Percentiles rank a stretch among this genome's conserved stretches.
These are phyloP conservation scores for Phanerodontia chrysosporium DNA, from an alignment of 768 basidiomycete genomes.

Conservation along the genomic window DNA sequence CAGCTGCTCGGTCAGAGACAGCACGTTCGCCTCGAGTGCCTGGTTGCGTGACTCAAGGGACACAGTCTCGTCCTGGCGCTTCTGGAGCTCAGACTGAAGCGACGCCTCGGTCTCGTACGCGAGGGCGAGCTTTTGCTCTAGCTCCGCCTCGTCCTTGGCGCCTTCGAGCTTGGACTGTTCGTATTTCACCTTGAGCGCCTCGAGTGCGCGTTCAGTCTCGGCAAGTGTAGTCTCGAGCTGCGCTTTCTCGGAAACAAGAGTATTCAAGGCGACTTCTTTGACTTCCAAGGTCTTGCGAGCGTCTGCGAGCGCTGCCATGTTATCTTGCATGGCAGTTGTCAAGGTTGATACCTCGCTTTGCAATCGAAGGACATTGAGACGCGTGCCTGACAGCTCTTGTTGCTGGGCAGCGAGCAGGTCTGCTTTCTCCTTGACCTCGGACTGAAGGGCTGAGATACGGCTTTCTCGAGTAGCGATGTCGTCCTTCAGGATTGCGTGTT, in stretches of 20 bases:
- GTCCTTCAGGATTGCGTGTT: background rate
- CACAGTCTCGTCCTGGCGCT: background rate
- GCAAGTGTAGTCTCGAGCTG: background rate
- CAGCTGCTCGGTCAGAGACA: background rate
- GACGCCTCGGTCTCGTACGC: background rate
- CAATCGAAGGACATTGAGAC: background rate
- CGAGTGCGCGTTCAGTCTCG: conserved; percentile 1
- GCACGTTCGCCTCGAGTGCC: background rate
- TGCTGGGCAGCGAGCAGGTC: background rate
- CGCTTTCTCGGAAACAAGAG: background rate
- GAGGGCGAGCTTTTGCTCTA: background rate
- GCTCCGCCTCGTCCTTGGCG: background rate
- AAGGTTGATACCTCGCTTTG: background rate
- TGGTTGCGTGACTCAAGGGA: background rate
- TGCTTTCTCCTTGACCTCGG: conserved; percentile 1
- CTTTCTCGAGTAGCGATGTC: background rate
- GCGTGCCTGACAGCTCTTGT: background rate
- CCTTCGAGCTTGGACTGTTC: background rate
- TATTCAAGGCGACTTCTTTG: background rate
- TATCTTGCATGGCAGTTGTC: background rate
- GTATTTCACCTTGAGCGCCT: background rate
- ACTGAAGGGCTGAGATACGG: background rate
- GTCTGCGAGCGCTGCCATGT: background rate
- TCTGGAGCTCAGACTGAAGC: background rate
- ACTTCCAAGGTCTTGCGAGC: background rate